These are phyloP conservation scores for Tetradesmus obliquus DNA, from an alignment of 139 green algal species.

Conservation along the genomic window DNA sequence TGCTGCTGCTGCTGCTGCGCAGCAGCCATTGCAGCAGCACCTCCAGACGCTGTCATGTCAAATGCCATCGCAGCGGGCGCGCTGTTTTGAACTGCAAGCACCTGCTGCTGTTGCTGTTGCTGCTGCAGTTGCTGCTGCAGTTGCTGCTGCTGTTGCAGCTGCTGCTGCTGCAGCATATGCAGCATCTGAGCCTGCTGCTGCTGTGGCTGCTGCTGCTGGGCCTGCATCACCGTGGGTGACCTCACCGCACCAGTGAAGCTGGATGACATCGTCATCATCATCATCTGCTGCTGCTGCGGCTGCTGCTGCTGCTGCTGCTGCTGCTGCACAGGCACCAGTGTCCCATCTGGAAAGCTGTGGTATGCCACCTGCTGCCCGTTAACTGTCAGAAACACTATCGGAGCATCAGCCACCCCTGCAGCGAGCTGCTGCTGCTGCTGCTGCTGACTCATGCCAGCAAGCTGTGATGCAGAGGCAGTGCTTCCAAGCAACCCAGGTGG, in stretches of 20 bases:
- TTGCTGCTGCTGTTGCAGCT: constrained; percentile 20
- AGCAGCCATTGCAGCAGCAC: not conserved
- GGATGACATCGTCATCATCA: not conserved
- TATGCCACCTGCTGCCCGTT: not conserved
- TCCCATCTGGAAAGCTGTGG: constrained; percentile 4
- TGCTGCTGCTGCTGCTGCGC: not conserved
- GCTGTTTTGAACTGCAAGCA: not conserved
- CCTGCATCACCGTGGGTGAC: not conserved
- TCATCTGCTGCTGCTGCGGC: constrained; percentile 17
- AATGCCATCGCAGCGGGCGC: not conserved
- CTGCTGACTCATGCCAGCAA: not conserved
- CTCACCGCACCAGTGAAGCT: not conserved
- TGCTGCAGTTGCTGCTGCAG: not conserved
- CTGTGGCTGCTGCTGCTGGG: not conserved
- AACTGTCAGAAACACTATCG: not conserved
- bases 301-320: constrained; percentile 24
- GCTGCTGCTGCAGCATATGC: not conserved
- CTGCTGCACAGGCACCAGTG: constrained; percentile 1
- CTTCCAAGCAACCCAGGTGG: not conserved
- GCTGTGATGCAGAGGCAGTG: not conserved
- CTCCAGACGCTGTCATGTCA: not conserved
- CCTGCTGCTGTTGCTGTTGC: not conserved
- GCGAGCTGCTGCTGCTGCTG: constrained; percentile 5
- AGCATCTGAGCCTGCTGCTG: not conserved
- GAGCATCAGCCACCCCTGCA: not conserved